phyloP scores from a whole-genome alignment of 129 eudicot species.

The Flaveria brownii region DNA sequence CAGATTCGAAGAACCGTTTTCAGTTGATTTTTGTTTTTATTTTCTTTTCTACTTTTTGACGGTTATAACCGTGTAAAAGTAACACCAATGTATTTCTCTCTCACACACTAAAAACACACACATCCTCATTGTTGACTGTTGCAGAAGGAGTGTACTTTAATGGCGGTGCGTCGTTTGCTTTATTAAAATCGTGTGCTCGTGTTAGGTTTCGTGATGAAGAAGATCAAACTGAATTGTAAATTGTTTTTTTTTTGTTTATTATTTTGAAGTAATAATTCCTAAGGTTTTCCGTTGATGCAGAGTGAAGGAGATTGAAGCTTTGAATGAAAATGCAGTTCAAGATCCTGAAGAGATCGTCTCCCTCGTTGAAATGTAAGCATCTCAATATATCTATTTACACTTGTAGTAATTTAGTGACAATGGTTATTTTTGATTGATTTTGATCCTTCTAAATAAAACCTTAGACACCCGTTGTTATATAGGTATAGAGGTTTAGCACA shows the following conservation, averaged over 20 bases:
- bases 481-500: too few species aligned
- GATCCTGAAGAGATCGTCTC: conserved; percentile 43
- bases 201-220: background rate
- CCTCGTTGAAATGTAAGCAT: conserved; percentile 42
- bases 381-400: background rate
- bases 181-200: background rate
- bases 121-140: conserved; percentile 27
- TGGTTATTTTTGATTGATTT: too few species aligned
- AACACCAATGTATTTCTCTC: conserved; percentile 29
- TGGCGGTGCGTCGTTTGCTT: background rate
- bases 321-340: conserved; percentile 48
- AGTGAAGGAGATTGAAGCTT: conserved; percentile 36
- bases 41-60: conserved; percentile 31
- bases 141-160: conserved; percentile 28
- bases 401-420: background rate
- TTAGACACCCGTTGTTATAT: too few species aligned
- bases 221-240: background rate
- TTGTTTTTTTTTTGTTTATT: conserved; percentile 9
- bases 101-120: conserved; percentile 23
- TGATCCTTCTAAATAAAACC: too few species aligned
- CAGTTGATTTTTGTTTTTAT: conserved; percentile 19
- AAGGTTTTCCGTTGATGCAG: conserved; percentile 8
- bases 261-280: background rate
- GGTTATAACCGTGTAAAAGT: conserved; percentile 37
- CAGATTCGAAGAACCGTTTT: conserved; percentile 35